Conservation (phyloP, 257 asterid genomes). For the Sherardia arvensis region DNA sequence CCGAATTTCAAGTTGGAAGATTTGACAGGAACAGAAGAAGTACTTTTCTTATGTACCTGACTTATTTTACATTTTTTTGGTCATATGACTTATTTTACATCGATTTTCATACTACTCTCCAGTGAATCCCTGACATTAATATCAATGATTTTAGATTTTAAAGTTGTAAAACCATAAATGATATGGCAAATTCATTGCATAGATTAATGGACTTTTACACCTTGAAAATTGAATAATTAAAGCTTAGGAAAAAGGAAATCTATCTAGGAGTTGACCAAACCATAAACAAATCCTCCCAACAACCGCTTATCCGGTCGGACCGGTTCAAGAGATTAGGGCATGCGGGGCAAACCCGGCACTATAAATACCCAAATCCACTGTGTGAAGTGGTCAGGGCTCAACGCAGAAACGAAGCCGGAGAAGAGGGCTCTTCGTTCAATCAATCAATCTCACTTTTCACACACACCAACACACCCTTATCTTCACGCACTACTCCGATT, state of each 20-base stretch:
- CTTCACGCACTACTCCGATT: slow-evolving; percentile 4
- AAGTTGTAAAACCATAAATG: background rate
- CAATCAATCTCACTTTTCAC: background rate
- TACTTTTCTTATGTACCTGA: too few species aligned
- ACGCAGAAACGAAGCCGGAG: slow-evolving; percentile 48
- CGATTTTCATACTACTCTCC: too few species aligned
- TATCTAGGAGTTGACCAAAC: background rate
- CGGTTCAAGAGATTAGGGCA: slow-evolving; percentile 28
- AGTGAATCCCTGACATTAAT: too few species aligned
- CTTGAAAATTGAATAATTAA: background rate
- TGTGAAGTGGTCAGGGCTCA: slow-evolving; percentile 28
- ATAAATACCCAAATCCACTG: slow-evolving; percentile 11
- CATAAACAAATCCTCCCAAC: background rate
- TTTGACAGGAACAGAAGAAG: too few species aligned
- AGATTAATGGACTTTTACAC: background rate
- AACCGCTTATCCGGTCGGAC: slow-evolving; percentile 20
- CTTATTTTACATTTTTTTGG: too few species aligned
- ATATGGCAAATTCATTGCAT: too few species aligned
- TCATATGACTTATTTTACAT: too few species aligned
- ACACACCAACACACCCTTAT: background rate
- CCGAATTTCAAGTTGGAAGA: too few species aligned
- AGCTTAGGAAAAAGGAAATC: background rate
- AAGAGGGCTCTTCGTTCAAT: slow-evolving; percentile 35
- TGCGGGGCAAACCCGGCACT: slow-evolving; percentile 13
- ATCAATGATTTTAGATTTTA: too few species aligned